phyloP scores from a whole-genome alignment of 129 eudicot species.

The Escallonia rubra region DNA sequence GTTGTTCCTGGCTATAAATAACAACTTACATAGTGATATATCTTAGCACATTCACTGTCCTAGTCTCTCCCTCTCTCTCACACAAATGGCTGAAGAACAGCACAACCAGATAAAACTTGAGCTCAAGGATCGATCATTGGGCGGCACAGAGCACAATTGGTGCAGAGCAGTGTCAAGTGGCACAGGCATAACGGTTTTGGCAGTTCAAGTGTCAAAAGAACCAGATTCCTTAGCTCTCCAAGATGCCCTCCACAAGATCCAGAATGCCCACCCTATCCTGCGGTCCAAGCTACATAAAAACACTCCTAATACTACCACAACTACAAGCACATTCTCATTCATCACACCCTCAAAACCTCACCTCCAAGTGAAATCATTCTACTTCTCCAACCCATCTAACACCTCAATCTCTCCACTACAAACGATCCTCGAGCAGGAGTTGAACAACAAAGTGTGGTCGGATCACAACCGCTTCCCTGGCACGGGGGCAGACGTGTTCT shows the following conservation, averaged over 20 bases:
- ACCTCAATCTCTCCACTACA: conserved; percentile 29
- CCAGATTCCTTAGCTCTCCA: conserved; percentile 24
- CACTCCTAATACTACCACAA: conserved; percentile 19
- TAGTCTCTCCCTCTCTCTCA: conserved; percentile 1
- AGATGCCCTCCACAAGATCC: conserved; percentile 41
- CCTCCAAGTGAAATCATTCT: conserved; percentile 17
- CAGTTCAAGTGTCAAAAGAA: conserved; percentile 40
- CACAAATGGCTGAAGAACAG: conserved; percentile 7
- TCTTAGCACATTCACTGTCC: no score
- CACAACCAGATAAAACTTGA: neutral
- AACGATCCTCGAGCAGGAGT: conserved; percentile 40
- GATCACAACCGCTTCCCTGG: conserved; percentile 17
- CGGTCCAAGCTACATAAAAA: conserved; percentile 40
- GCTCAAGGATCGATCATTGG: conserved; percentile 20
- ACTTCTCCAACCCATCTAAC: conserved; percentile 22
- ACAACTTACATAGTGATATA: no score
- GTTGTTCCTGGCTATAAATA: no score
- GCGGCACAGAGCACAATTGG: conserved; percentile 45
- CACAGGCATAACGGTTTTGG: conserved; percentile 40
- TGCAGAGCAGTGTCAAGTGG: conserved; percentile 40
- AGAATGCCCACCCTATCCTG: conserved; percentile 52
- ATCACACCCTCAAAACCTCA: conserved; percentile 23
- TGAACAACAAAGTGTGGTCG: conserved; percentile 38
- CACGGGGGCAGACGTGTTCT: conserved; percentile 22
- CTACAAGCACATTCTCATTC: conserved; percentile 18